Evolutionary conservation across 176 grass and related monocot species (phyloP), one percentile per base, ranked within the genome.

Genomic region (Paspalum notatum): DNA sequence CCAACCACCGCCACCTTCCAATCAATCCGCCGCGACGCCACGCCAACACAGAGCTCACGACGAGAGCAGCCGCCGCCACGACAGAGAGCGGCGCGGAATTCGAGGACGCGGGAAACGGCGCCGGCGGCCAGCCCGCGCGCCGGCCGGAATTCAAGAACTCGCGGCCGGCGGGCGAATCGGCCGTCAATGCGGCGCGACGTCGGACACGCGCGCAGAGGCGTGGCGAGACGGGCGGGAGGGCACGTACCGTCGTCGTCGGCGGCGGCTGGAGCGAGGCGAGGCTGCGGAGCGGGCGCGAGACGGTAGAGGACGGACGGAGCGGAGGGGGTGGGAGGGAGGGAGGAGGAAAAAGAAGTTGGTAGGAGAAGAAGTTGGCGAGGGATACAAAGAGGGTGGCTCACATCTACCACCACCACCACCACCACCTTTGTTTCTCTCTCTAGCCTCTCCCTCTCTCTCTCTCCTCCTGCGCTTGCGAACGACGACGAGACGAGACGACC

Each of bases 311-410:
- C 37, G 37, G 82, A 67, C 7, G 9, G 48, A 74, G 60, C 37
- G 37, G 82, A 67, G 9, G 9, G 48, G 78, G 60, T 18, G 40
- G 25, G 41, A 37, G 73, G n/a, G n/a, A n/a, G n/a, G n/a, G 39
- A 32, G 5, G 1, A 10, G 62, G 37, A 53, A 56, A 48, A 51
- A 84, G 76, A 97, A 93, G 90, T 93, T 91, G 93, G 83, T 73
- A 48, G 69, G 55, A 84, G 79, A 67, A 72, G 73, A 88, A 88
- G 91, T 82, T 89, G 92, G 68, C 82, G 80, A 84, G 87, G 83
- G 86, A 87, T 84, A 90, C 80, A 87, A 97, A 83, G 91, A 88
- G 71, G 93, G 77, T 86, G 86, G 68, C 80, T 93, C 90, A 85
- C 88, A 84, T 93, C 88, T 85, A 91, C 92, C 14, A 51, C 68